Conservation (phyloP, 2,329 filamentous ascomycete genomes). For the Fusarium odoratissimum region DNA sequence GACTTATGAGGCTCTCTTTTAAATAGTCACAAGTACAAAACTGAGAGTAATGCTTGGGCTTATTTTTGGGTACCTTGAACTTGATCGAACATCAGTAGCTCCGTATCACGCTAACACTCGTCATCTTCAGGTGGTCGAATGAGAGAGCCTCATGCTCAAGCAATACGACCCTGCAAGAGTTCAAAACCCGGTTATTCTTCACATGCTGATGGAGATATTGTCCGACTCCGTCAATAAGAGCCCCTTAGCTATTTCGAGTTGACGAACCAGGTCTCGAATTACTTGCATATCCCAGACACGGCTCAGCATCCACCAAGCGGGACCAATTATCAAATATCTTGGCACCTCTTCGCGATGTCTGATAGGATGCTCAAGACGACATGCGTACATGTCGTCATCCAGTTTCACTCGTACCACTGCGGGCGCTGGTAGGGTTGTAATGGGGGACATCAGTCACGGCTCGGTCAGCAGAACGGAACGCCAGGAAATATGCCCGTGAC, state of each 20-base stretch:
- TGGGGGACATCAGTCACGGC: slow-evolving; percentile 26
- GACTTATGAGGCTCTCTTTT: not conserved
- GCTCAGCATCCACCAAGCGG: slow-evolving; percentile 1
- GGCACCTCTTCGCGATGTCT: not conserved
- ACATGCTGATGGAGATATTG: slow-evolving; percentile 13
- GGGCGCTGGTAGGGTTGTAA: slow-evolving; percentile 18
- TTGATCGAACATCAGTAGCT: not conserved
- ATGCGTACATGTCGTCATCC: slow-evolving; percentile 31
- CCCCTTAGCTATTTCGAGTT: not conserved
- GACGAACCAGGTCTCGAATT: slow-evolving; percentile 2
- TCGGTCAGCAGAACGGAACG: slow-evolving; percentile 14
- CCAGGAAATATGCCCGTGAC: not conserved
- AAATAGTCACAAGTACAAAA: not conserved
- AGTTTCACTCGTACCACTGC: slow-evolving; percentile 11
- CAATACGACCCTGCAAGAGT: slow-evolving; percentile 13
- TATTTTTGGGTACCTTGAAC: not conserved
- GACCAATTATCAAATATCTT: slow-evolving; percentile 15
- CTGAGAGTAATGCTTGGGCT: not conserved
- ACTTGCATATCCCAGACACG: slow-evolving; percentile 6
- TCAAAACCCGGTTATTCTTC: slow-evolving; percentile 17
- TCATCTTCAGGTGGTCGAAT: slow-evolving; percentile 17
- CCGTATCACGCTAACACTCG: slow-evolving; percentile 13
- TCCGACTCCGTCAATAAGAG: slow-evolving; percentile 1
- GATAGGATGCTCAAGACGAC: slow-evolving; percentile 18
- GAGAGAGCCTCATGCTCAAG: not conserved